A percentile compares a stretch with the other conserved stretches of the same genome.
Evolutionary conservation across 2,329 filamentous ascomycete species (phyloP).

Genomic region (Apiospora sp.): DNA sequence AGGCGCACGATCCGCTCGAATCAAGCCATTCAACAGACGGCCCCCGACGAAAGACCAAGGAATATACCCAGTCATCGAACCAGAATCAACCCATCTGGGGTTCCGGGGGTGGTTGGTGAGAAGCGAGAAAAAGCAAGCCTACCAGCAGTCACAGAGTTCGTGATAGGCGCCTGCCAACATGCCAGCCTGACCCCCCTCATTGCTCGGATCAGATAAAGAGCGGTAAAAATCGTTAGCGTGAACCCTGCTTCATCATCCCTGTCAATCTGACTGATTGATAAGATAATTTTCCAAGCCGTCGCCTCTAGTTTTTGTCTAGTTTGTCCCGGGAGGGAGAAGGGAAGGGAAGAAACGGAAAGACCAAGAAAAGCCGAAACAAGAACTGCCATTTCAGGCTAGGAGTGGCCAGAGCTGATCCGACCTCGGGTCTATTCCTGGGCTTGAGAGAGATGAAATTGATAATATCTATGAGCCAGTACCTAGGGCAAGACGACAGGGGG

Average conservation of each 20-base stretch:
- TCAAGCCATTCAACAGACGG: not conserved
- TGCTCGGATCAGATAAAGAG: conserved; percentile 14
- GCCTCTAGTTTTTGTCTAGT: not conserved
- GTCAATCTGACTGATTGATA: conserved; percentile 24
- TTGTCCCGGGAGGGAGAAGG: not conserved
- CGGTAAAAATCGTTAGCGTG: conserved; percentile 16
- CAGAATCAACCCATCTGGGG: conserved; percentile 9
- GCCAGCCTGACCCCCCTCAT: not conserved
- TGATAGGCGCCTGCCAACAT: not conserved
- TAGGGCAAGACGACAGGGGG: not conserved
- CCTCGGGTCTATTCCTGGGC: not conserved
- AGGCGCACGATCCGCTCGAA: not conserved
- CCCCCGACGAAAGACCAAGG: not conserved
- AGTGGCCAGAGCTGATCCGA: not conserved
- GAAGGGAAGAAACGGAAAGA: not conserved
- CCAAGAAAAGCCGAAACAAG: not conserved
- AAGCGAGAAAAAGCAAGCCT: not conserved
- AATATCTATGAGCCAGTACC: not conserved
- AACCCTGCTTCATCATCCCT: not conserved
- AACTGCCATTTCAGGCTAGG: not conserved
- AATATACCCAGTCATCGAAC: not conserved
- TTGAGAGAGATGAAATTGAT: conserved; percentile 3
- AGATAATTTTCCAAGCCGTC: conserved; percentile 2
- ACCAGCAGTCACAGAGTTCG: not conserved
- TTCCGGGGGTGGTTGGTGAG: not conserved